Percentiles rank a stretch among this genome's conserved stretches.
Conservation (phyloP, 192 early-diverging fungal genomes). For the Coemansia sp. region DNA sequence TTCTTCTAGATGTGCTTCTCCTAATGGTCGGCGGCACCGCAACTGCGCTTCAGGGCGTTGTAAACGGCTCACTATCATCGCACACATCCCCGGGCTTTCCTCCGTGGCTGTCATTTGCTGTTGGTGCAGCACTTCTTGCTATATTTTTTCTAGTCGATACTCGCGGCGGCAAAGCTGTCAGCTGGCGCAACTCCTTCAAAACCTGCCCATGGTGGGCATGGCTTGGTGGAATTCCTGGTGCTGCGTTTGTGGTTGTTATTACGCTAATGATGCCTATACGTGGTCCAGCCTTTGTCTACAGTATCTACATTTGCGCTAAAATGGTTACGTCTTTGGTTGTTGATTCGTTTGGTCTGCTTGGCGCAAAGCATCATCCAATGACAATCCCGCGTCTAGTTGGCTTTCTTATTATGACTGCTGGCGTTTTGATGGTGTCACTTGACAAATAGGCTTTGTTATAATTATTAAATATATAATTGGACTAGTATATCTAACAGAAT, state of each 20-base stretch:
- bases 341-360: constrained; percentile 3
- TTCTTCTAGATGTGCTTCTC: not conserved
- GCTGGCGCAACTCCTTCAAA: constrained; percentile 4
- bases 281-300: constrained; percentile 1
- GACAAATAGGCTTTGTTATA: not conserved
- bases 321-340: constrained; percentile 2
- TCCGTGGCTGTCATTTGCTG: constrained; percentile 5
- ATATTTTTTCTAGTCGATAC: not conserved
- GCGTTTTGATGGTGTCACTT: constrained; percentile 3
- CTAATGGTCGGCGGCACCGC: constrained; percentile 1
- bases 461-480: too few species aligned
- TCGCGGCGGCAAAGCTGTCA: constrained; percentile 1
- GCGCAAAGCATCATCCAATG: not conserved
- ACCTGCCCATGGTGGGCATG: constrained; percentile 3
- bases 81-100: not conserved
- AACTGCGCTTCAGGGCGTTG: not conserved
- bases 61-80: not conserved
- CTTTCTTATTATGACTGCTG: constrained; percentile 1
- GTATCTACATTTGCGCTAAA: constrained; percentile 4
- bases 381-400: constrained; percentile 3
- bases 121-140: not conserved
- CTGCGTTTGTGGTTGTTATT: constrained; percentile 1
- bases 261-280: constrained; percentile 4
- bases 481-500: too few species aligned
- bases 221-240: constrained; percentile 1